These are phyloP conservation scores for Funneliformis caledonium DNA, from an alignment of 371 early-diverging fungal species.

Conservation along the genomic window DNA sequence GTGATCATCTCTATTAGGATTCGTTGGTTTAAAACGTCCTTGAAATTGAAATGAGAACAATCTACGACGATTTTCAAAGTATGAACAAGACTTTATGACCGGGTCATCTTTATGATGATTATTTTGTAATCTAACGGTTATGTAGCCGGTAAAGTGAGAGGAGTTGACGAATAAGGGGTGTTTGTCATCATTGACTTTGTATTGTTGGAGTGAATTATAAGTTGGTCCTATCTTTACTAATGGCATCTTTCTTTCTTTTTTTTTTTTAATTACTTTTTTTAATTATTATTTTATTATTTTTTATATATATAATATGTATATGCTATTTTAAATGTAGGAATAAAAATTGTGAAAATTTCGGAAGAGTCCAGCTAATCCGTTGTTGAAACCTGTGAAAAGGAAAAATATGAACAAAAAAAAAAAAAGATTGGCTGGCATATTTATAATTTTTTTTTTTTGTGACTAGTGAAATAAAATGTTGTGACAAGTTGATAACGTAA, in stretches of 20 bases:
- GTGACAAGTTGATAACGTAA: too few relatives aligned
- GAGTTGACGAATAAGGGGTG: conserved; percentile 41
- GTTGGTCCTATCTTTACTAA: conserved; percentile 31
- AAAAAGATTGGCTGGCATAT: background rate
- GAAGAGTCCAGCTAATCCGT: conserved; percentile 30
- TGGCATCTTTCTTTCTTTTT: conserved; percentile 33
- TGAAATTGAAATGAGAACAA: conserved; percentile 47
- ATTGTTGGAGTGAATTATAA: conserved; percentile 34
- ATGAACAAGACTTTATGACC: conserved; percentile 33
- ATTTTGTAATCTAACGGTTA: conserved; percentile 42
- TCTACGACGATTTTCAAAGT: conserved; percentile 42
- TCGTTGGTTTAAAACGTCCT: conserved; percentile 47
- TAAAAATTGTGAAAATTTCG: background rate
- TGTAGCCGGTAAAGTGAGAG: conserved; percentile 42
- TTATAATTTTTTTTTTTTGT: background rate
- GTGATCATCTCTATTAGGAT: conserved; percentile 30
- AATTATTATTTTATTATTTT: too few relatives aligned
- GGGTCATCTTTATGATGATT: conserved; percentile 5
- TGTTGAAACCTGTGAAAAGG: background rate
- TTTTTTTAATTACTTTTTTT: background rate
- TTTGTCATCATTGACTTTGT: conserved; percentile 40
- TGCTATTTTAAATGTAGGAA: background rate
- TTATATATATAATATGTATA: too few relatives aligned
- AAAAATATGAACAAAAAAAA: background rate
- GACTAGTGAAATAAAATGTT: too few relatives aligned